Base-by-base conservation (phyloP, 768 basidiomycete genomes). In the Podaxis pistillaris region DNA sequence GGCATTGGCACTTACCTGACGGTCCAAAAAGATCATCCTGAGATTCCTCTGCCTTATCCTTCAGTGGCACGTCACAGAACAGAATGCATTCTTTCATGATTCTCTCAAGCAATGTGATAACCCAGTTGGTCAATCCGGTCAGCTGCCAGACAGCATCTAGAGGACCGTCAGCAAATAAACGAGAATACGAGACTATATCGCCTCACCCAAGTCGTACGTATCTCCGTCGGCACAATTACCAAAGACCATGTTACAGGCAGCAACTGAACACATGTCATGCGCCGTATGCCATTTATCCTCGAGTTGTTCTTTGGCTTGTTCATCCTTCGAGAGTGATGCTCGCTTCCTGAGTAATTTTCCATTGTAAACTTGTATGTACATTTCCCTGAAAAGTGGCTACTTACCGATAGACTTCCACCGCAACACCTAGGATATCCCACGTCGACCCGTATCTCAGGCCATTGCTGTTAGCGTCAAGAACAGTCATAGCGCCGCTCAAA, bases 121-220 rank as follows among this genome's bases (percentile, higher is more conserved):
- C 70, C 90, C 89, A 93, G 7, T 74, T 75, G 0, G 81, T 83
- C 51, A 91, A 68, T 8, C 81, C 83, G 51, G 86, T 82, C 13
- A 93, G 78, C 65, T 89, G 86, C 91, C 91, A 93, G 28, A 86
- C 80, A 38, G 87, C 84, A 58, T 86, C 91, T 93, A 30, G 56
- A 63, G 47, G 17, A 37, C 3, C 24, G 4, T 50, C 37, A 33
- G 37, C 19, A 19, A 58, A 44, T n/a, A 44, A 50, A 11, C 54
- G 38, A 24, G 26, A 58, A 24, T 30, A 26, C 17, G 4, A 30
- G 4, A 17, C 33, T 52, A 46, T 19, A 52, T 4, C 44, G 56
- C 63, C 74, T 47, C 67, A 90, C 91, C 83, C 2, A 90, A 75
- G 67, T 91, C 88, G 67, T 89, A 89, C 19, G 72, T 76, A 61